These are phyloP conservation scores for Malassezia yamatoensis DNA, from an alignment of 1,284 basidiomycete genomes.

Conservation along the genomic window DNA sequence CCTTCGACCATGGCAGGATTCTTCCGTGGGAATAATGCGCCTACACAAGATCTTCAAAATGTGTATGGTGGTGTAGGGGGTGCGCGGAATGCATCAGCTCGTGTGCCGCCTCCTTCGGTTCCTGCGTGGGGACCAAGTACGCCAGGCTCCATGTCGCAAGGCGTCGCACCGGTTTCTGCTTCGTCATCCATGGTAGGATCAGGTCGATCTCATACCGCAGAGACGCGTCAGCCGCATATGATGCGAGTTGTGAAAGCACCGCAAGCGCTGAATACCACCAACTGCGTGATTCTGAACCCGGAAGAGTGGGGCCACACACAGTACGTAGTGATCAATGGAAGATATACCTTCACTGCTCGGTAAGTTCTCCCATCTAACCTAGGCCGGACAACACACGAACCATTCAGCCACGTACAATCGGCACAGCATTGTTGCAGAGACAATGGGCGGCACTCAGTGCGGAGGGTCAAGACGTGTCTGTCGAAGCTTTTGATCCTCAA, in stretches of 20 bases:
- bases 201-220: background rate
- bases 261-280: conserved; percentile 28
- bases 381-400: conserved; percentile 26
- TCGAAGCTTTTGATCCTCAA: conserved; percentile 37
- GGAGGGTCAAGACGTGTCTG: conserved; percentile 34
- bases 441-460: conserved; percentile 43
- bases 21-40: conserved; percentile 2
- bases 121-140: background rate
- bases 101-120: conserved; percentile 1
- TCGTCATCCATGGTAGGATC: background rate
- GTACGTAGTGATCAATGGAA: conserved; percentile 39
- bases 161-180: background rate
- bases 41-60: conserved; percentile 1
- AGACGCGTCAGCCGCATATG: conserved; percentile 14
- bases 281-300: conserved; percentile 38
- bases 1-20: conserved; percentile 15
- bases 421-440: conserved; percentile 34
- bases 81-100: background rate
- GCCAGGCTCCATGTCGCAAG: background rate
- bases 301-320: conserved; percentile 40
- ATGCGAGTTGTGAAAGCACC: conserved; percentile 30
- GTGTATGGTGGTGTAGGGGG: conserved; percentile 5
- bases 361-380: background rate
- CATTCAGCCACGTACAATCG: conserved; percentile 33
- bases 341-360: conserved; percentile 38